A percentile compares a stretch with the other conserved stretches of the same genome.
Evolutionary conservation across 2,329 filamentous ascomycete species (phyloP).

Genomic region (Fusarium fujikuroi): DNA sequence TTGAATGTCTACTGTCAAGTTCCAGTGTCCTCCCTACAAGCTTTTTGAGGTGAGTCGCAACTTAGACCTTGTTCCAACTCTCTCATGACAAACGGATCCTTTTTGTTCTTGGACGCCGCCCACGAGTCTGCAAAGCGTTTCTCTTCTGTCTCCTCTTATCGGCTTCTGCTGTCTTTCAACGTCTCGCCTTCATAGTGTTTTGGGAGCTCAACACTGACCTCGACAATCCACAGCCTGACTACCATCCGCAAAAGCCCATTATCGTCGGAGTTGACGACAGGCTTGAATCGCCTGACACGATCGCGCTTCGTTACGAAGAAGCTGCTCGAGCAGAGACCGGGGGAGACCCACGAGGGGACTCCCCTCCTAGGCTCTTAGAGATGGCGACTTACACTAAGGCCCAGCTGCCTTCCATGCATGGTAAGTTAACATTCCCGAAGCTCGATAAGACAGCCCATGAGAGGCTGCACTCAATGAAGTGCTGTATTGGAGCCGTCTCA

Average conservation of each 20-base stretch:
- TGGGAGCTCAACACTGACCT: constrained; percentile 44
- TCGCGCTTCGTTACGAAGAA: constrained; percentile 67
- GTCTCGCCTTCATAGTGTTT: constrained; percentile 31
- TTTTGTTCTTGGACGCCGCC: constrained; percentile 26
- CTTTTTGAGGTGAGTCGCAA: constrained; percentile 67
- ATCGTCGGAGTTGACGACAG: constrained; percentile 66
- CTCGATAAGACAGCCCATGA: constrained; percentile 38
- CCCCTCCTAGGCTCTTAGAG: constrained; percentile 56
- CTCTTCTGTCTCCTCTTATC: constrained; percentile 19
- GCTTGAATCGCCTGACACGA: constrained; percentile 67
- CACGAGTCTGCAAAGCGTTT: constrained; percentile 26
- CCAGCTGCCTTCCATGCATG: constrained; percentile 80
- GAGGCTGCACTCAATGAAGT: constrained; percentile 13
- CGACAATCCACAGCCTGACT: constrained; percentile 57
- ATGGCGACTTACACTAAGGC: constrained; percentile 76
- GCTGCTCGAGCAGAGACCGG: constrained; percentile 63
- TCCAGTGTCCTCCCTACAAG: constrained; percentile 66
- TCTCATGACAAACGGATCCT: constrained; percentile 38
- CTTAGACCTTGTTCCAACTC: constrained; percentile 49
- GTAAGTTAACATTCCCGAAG: constrained; percentile 64
- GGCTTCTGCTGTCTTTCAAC: constrained; percentile 26
- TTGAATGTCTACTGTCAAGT: constrained; percentile 69
- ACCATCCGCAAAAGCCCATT: constrained; percentile 65
- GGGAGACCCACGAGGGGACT: constrained; percentile 66
- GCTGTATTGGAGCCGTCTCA: not conserved